Evolutionary conservation across 495 filamentous ascomycete species (phyloP).

Genomic region (Penicillium bovifimosum): DNA sequence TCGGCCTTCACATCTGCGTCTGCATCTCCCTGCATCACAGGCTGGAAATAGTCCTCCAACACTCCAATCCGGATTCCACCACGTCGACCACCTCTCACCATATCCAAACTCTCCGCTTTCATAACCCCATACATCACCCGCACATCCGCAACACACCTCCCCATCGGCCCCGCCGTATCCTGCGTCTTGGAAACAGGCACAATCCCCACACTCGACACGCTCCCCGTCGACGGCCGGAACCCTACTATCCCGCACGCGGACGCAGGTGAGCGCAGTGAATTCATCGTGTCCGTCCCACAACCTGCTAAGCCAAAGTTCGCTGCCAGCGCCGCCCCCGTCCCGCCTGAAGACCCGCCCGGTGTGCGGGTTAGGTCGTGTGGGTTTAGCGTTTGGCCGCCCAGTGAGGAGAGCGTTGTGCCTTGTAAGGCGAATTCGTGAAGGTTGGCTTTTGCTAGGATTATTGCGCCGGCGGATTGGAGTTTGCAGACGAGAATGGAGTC

Average conservation of each 20-base stretch:
- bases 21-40: slow-evolving; percentile 22
- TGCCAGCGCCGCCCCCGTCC: slow-evolving; percentile 56
- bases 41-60: slow-evolving; percentile 35
- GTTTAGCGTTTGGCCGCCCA: slow-evolving; percentile 59
- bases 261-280: slow-evolving; percentile 56
- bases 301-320: slow-evolving; percentile 51
- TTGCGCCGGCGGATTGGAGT: slow-evolving; percentile 50
- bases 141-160: slow-evolving; percentile 48
- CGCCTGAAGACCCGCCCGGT: slow-evolving; percentile 59
- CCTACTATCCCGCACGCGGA: slow-evolving; percentile 58
- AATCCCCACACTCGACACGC: slow-evolving; percentile 47
- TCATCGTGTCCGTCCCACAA: slow-evolving; percentile 60
- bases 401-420: slow-evolving; percentile 52
- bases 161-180: slow-evolving; percentile 58
- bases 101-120: slow-evolving; percentile 22
- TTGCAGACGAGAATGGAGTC: slow-evolving; percentile 40
- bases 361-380: slow-evolving; percentile 58
- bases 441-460: slow-evolving; percentile 64
- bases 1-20: slow-evolving; percentile 41
- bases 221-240: slow-evolving; percentile 53
- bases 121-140: slow-evolving; percentile 52
- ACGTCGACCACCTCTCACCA: slow-evolving; percentile 28
- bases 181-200: slow-evolving; percentile 59
- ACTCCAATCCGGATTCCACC: slow-evolving; percentile 39
- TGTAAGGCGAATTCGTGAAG: slow-evolving; percentile 62